These are phyloP conservation scores for Tremellales sp. DNA, from an alignment of 1,284 basidiomycete genomes.

Conservation along the genomic window DNA sequence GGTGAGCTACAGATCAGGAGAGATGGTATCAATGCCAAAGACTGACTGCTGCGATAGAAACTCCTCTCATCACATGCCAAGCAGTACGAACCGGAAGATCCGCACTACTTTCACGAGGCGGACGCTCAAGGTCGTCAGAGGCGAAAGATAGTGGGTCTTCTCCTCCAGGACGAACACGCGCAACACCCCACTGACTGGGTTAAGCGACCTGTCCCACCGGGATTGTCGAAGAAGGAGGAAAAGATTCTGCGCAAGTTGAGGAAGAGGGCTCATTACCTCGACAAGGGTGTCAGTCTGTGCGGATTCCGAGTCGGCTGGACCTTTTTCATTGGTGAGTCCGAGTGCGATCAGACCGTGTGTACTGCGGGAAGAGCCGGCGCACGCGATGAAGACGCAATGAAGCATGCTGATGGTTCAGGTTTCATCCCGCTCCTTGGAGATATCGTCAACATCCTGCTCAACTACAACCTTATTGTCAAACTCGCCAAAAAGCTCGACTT, in stretches of 20 bases:
- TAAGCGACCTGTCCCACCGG: slow-evolving; percentile 69
- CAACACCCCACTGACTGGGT: neutral
- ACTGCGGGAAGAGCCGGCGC: too few species aligned
- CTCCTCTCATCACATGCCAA: too few species aligned
- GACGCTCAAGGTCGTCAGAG: slow-evolving; percentile 54
- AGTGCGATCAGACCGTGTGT: too few species aligned
- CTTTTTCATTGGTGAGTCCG: slow-evolving; percentile 64
- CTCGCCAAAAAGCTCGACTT: slow-evolving; percentile 64
- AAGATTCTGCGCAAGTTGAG: slow-evolving; percentile 71
- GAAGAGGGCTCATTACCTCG: slow-evolving; percentile 77
- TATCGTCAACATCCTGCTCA: slow-evolving; percentile 48
- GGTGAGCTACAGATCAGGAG: too few species aligned
- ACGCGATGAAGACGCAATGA: too few species aligned
- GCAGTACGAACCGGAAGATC: slow-evolving; percentile 67
- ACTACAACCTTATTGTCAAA: slow-evolving; percentile 72
- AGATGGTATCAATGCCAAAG: too few species aligned
- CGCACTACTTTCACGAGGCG: slow-evolving; percentile 68
- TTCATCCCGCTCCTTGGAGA: slow-evolving; percentile 47
- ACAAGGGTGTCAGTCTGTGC: slow-evolving; percentile 80
- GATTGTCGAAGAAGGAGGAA: slow-evolving; percentile 71
- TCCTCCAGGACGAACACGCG: neutral
- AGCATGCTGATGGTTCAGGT: slow-evolving; percentile 17
- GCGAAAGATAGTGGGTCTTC: slow-evolving; percentile 60
- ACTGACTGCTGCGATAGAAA: too few species aligned
- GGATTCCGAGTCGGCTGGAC: slow-evolving; percentile 83